Evolutionary conservation across 2,329 filamentous ascomycete genomes (phyloP).

Genomic region (Exophiala oligosperma): DNA sequence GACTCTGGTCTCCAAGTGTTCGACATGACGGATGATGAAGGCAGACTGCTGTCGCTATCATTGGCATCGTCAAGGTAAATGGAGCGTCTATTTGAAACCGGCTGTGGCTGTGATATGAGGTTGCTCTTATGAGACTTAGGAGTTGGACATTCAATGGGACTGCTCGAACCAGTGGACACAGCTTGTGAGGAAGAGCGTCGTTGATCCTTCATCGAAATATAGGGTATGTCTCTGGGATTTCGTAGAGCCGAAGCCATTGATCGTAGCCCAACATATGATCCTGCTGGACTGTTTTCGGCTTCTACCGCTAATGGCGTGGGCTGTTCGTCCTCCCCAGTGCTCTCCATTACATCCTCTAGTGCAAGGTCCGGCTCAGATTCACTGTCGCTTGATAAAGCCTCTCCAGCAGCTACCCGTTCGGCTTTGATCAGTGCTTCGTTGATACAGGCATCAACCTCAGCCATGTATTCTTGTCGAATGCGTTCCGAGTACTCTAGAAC

Average conservation of each 20-base stretch:
- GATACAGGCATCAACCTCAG: slow-evolving; percentile 93
- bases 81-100: slow-evolving; percentile 71
- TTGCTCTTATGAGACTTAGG: slow-evolving; percentile 75
- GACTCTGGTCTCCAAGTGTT: slow-evolving; percentile 78
- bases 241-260: slow-evolving; percentile 58
- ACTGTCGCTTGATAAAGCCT: slow-evolving; percentile 62
- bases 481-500: slow-evolving; percentile 96
- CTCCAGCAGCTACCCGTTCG: slow-evolving; percentile 79
- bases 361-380: slow-evolving; percentile 26
- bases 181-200: slow-evolving; percentile 62
- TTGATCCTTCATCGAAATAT: slow-evolving; percentile 45
- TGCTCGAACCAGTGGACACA: slow-evolving; percentile 81
- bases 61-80: slow-evolving; percentile 80
- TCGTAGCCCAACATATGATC: slow-evolving; percentile 31
- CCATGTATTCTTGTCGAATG: slow-evolving; percentile 89
- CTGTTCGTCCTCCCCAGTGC: slow-evolving; percentile 16
- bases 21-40: slow-evolving; percentile 74
- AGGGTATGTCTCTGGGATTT: slow-evolving; percentile 51
- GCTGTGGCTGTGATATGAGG: slow-evolving; percentile 57
- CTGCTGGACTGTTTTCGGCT: slow-evolving; percentile 15
- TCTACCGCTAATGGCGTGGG: slow-evolving; percentile 18
- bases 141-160: slow-evolving; percentile 86
- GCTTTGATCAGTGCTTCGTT: slow-evolving; percentile 89
- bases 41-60: slow-evolving; percentile 83
- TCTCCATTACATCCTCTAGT: slow-evolving; percentile 19